These are phyloP conservation scores for Xylariales sp. DNA, from an alignment of 2,329 filamentous ascomycete species.

Conservation along the genomic window DNA sequence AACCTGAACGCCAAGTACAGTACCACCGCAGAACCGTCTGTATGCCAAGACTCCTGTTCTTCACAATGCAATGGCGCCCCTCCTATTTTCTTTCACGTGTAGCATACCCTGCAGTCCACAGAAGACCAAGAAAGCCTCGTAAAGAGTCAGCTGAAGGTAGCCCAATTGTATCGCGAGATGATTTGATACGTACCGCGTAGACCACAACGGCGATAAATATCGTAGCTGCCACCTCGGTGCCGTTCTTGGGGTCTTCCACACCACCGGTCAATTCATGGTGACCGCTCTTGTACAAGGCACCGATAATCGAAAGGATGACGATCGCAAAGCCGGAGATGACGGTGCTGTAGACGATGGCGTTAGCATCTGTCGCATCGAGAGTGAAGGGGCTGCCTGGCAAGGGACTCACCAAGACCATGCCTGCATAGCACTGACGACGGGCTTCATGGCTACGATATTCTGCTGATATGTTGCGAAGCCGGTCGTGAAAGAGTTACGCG, in stretches of 20 bases:
- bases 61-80: conserved; percentile 76
- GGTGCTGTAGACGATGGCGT: conserved; percentile 54
- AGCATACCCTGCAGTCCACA: conserved; percentile 86
- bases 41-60: neutral
- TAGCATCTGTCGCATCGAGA: neutral
- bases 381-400: conserved; percentile 1
- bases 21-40: too few species aligned
- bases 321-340: conserved; percentile 64
- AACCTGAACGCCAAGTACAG: too few species aligned
- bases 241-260: conserved; percentile 66
- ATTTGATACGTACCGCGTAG: conserved; percentile 66
- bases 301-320: conserved; percentile 58
- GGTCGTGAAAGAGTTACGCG: conserved; percentile 2
- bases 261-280: conserved; percentile 83
- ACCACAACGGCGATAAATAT: conserved; percentile 86
- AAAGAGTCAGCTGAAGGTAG: conserved; percentile 11
- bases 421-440: conserved; percentile 84
- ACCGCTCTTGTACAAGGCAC: conserved; percentile 70
- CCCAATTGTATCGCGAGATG: neutral
- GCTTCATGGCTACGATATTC: conserved; percentile 71
- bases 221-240: conserved; percentile 72
- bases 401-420: conserved; percentile 87
- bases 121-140: conserved; percentile 81
- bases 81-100: conserved; percentile 75
- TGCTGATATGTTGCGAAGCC: neutral